These are phyloP conservation scores for Aspergillus glaucus DNA, from an alignment of 2,329 filamentous ascomycete species.

Conservation along the genomic window DNA sequence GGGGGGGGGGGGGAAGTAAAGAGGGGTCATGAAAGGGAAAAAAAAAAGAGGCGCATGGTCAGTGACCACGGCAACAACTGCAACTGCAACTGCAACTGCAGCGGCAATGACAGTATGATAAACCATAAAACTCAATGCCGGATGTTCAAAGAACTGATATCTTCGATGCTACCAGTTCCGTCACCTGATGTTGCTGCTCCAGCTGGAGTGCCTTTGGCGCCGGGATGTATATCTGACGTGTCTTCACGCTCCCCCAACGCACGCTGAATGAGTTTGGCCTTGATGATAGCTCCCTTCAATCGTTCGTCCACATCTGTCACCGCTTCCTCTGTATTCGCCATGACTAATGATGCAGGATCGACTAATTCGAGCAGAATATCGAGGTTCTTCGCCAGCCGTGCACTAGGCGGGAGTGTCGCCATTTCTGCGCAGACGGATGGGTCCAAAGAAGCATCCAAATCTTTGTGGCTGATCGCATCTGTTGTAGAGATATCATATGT, in stretches of 20 bases:
- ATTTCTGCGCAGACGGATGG: constrained; percentile 34
- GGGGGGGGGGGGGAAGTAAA: neutral
- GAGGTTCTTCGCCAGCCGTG: constrained; percentile 70
- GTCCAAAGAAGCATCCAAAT: constrained; percentile 16
- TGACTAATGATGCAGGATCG: constrained; percentile 70
- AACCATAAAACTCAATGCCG: constrained; percentile 24
- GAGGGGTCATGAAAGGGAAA: neutral
- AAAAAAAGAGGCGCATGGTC: neutral
- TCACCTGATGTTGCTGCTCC: constrained; percentile 21
- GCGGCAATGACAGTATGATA: neutral
- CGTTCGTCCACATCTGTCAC: constrained; percentile 90
- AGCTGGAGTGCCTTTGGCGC: constrained; percentile 19
- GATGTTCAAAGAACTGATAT: constrained; percentile 38
- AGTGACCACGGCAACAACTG: neutral
- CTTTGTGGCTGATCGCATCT: neutral
- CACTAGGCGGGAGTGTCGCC: constrained; percentile 47
- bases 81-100: neutral
- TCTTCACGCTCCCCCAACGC: constrained; percentile 49
- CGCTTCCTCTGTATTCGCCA: constrained; percentile 77
- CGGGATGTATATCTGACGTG: constrained; percentile 17
- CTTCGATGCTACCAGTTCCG: constrained; percentile 42
- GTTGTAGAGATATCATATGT: neutral
- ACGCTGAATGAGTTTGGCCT: constrained; percentile 77
- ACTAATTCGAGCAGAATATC: constrained; percentile 68
- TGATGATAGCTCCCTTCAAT: constrained; percentile 73